Conservation (phyloP, 345 rosid genomes). For the Acer saccharum region DNA sequence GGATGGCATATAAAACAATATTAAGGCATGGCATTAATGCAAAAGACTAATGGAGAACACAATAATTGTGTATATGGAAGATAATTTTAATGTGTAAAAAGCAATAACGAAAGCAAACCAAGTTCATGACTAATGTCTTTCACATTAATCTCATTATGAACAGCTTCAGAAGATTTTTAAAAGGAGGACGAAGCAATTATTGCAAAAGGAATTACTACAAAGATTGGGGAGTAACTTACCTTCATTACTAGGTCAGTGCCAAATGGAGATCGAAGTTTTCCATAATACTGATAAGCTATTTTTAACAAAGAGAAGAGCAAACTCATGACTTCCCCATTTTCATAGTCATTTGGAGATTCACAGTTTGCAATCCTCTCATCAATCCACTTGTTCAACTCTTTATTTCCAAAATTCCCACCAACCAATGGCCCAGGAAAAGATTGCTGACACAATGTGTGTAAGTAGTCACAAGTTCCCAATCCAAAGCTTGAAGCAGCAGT, state of each 20-base stretch:
- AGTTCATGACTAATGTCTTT: not conserved
- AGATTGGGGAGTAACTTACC: slow-evolving; percentile 17
- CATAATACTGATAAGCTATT: slow-evolving; percentile 42
- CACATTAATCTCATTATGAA: not conserved
- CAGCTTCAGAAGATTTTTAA: not conserved
- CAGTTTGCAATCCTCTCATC: slow-evolving; percentile 41
- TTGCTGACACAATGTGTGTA: slow-evolving; percentile 35
- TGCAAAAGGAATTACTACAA: not conserved
- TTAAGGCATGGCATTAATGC: not conserved
- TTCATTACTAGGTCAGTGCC: slow-evolving; percentile 31
- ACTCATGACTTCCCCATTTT: slow-evolving; percentile 26
- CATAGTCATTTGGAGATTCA: slow-evolving; percentile 17
- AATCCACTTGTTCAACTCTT: slow-evolving; percentile 50
- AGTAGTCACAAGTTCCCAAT: slow-evolving; percentile 27
- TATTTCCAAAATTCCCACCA: slow-evolving; percentile 45
- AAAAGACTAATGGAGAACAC: not conserved
- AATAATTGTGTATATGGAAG: not conserved
- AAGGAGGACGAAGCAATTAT: not conserved
- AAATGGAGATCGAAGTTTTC: slow-evolving; percentile 47
- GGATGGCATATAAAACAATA: not conserved
- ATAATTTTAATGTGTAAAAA: not conserved
- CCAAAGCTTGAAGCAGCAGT: slow-evolving; percentile 21
- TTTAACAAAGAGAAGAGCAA: slow-evolving; percentile 43
- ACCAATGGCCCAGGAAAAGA: slow-evolving; percentile 49
- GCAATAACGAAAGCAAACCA: not conserved